Percentiles rank a stretch among this genome's conserved stretches.
phyloP scores from a whole-genome alignment of 2,329 filamentous ascomycete genomes.

The Aspergillus fumigatiaffinis region DNA sequence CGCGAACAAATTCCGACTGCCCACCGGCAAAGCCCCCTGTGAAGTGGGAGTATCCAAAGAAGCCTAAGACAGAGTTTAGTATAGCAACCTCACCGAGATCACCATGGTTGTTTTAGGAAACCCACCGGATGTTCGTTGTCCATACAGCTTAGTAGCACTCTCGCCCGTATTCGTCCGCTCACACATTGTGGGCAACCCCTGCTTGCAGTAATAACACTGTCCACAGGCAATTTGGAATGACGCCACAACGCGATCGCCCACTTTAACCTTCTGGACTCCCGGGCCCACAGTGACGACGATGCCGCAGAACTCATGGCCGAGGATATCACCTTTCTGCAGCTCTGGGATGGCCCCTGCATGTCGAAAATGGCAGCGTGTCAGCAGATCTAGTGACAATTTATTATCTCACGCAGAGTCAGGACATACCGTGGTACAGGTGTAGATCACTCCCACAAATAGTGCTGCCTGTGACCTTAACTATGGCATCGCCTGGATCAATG shows the following conservation, averaged over 20 bases:
- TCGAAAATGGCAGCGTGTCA: neutral
- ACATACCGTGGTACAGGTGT: conserved; percentile 45
- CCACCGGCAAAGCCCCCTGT: conserved; percentile 84
- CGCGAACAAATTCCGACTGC: conserved; percentile 80
- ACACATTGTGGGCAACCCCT: conserved; percentile 77
- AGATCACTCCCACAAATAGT: conserved; percentile 61
- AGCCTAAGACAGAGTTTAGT: conserved; percentile 34
- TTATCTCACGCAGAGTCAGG: neutral
- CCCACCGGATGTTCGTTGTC: conserved; percentile 66
- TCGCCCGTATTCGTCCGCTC: conserved; percentile 74
- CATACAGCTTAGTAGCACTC: conserved; percentile 71
- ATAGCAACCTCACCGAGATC: neutral
- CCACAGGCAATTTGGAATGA: conserved; percentile 76
- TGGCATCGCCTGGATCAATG: conserved; percentile 70
- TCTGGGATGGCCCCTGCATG: conserved; percentile 49
- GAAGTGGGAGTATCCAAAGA: conserved; percentile 70
- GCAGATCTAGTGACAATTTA: neutral
- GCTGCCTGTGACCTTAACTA: conserved; percentile 69
- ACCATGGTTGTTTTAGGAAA: neutral
- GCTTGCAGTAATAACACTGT: conserved; percentile 70
- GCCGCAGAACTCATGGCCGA: conserved; percentile 58
- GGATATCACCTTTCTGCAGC: conserved; percentile 61
- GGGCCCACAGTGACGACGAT: conserved; percentile 54
- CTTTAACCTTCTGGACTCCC: conserved; percentile 50
- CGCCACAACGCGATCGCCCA: conserved; percentile 70